Base-by-base conservation (phyloP, 2,329 filamentous ascomycete genomes). In the Penicillium sp. region DNA sequence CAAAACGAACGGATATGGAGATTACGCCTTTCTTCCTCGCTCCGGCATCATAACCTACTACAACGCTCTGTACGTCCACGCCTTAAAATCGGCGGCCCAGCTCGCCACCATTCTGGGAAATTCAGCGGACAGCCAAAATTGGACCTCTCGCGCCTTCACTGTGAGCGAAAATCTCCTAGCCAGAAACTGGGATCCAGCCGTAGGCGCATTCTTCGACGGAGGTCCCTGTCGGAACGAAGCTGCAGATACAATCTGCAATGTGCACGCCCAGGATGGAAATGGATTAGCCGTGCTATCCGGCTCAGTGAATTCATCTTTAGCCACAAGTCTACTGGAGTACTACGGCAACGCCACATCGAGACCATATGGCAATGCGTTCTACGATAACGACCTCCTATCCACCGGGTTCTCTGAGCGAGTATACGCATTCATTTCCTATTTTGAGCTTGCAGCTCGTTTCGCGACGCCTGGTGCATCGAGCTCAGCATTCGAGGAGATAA, bases 391-490 rank as follows among this genome's bases (percentile, higher is more conserved):
- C 42, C 62, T 69, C 3, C 64, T 81, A 5, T 61, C 55, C 5
- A 58, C 57, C 0, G 75, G 71, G 0, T 81, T 75, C 60, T 73
- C 73, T 2, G 65, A 77, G 48, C 73, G 79, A 12, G 80, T 82
- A 3, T 82, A 82, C 52, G 73, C 81, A 2, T 82, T 82, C 57
- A 75, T 79, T 18, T 82, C 80, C 2, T 82, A 80, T 63, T 82
- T 82, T 58, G 81, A 82, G 67, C 70, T 80, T 18, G 72, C 75
- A n/a, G 80, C 80, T 12, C 76, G 80, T 9, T 81, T 82, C 59
- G 63, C 62, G 12, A 66, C 67, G 6, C n/a, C 33, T 22, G 73
- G 70, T 0, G 53, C 68, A 4, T 67, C 67, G 1, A 61, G 56
- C 1, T 73, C 72, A 6, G 80, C 76, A 1, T 62, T 80, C 0